These are phyloP conservation scores for Colletotrichum chlorophyti DNA, from an alignment of 2,329 filamentous ascomycete species.

Conservation along the genomic window DNA sequence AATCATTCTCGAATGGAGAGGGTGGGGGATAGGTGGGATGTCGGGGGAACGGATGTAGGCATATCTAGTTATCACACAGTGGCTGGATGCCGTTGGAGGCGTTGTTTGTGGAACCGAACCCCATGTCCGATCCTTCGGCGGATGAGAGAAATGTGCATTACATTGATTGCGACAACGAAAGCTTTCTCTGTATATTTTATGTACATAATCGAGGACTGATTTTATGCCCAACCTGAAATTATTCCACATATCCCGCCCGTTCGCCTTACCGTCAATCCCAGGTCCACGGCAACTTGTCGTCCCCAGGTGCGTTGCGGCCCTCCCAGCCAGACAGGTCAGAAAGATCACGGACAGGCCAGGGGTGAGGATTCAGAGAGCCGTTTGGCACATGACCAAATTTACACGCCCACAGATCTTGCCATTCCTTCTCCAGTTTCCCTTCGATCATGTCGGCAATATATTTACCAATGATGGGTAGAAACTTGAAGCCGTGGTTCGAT, in stretches of 20 bases:
- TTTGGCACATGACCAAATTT: slow-evolving; percentile 31
- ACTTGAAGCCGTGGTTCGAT: slow-evolving; percentile 60
- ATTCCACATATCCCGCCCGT: no score
- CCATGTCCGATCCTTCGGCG: no score
- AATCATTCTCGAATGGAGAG: background rate
- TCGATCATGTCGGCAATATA: slow-evolving; percentile 55
- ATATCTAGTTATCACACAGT: no score
- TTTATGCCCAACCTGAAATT: no score
- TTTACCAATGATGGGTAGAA: slow-evolving; percentile 59
- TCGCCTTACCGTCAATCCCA: slow-evolving; percentile 32
- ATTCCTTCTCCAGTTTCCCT: slow-evolving; percentile 47
- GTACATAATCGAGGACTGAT: no score
- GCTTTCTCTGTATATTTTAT: no score
- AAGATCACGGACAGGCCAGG: slow-evolving; percentile 30
- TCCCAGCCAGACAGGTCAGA: slow-evolving; percentile 31
- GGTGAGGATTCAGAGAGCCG: slow-evolving; percentile 31
- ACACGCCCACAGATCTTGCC: slow-evolving; percentile 46
- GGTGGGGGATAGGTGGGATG: background rate
- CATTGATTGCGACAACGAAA: no score
- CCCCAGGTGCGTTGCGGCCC: slow-evolving; percentile 25
- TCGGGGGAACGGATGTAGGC: no score
- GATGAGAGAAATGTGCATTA: no score
- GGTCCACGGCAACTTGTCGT: slow-evolving; percentile 32
- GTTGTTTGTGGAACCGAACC: no score
- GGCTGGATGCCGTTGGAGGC: no score